A percentile compares a stretch with the other conserved stretches of the same genome.
Conservation (phyloP, 2,329 filamentous ascomycete species). For the Chaetomium sp. region DNA sequence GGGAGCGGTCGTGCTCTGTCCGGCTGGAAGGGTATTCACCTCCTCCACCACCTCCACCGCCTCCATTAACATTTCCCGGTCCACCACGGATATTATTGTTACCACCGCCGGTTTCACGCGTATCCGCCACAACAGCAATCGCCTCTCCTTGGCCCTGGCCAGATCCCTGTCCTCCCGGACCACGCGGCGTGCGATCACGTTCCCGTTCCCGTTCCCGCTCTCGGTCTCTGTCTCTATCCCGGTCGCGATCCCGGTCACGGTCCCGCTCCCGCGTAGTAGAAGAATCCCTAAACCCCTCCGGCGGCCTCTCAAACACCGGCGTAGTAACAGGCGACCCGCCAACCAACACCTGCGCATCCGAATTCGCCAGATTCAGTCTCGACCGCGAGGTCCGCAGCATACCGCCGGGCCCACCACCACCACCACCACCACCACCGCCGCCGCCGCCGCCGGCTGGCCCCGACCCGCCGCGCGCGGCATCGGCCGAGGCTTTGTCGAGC, state of each 20-base stretch:
- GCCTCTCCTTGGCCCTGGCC: too few relatives aligned
- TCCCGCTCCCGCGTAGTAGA: conserved; percentile 30
- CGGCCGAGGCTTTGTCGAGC: conserved; percentile 41
- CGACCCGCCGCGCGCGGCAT: conserved; percentile 25
- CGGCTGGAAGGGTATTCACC: conserved; percentile 33
- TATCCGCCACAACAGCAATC: conserved; percentile 19
- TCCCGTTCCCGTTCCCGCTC: too few relatives aligned
- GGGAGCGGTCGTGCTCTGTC: conserved; percentile 37
- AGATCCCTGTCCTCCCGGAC: too few relatives aligned
- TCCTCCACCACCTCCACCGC: conserved; percentile 1
- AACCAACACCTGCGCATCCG: conserved; percentile 51
- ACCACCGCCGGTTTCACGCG: conserved; percentile 3
- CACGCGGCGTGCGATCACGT: too few relatives aligned
- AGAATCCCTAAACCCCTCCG: conserved; percentile 32
- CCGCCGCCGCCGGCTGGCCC: background rate
- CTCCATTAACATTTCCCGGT: conserved; percentile 18
- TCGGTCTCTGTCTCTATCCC: too few relatives aligned
- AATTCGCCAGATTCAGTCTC: conserved; percentile 38
- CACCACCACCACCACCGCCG: too few relatives aligned
- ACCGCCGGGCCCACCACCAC: too few relatives aligned
- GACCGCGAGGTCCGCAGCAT: conserved; percentile 13
- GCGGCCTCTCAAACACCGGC: conserved; percentile 41
- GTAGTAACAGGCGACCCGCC: conserved; percentile 47
- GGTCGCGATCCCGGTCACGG: conserved; percentile 19
- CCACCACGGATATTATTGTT: conserved; percentile 24